Percentiles rank a stretch among this genome's conserved stretches.
phyloP scores from a whole-genome alignment of 2,329 filamentous ascomycete genomes.

The Colletotrichum caudatum region DNA sequence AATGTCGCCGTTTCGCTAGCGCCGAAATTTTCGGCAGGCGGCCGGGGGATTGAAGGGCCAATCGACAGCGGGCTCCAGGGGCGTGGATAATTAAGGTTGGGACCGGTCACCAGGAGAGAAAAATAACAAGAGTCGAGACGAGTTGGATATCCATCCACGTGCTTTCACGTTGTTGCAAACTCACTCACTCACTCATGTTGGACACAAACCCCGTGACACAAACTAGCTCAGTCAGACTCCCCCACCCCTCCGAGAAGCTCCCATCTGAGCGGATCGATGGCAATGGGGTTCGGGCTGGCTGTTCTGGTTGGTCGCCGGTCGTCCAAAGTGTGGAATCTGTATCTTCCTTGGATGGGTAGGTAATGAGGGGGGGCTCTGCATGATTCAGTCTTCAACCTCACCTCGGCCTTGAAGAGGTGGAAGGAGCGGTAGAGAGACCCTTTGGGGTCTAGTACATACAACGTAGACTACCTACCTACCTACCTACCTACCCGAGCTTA shows the following conservation, averaged over 20 bases:
- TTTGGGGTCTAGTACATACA: neutral
- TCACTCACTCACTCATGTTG: no score
- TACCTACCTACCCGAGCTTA: neutral
- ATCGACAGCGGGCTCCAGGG: neutral
- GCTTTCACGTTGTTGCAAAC: neutral
- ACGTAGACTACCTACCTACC: no score
- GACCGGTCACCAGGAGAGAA: no score
- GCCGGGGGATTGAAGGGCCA: neutral
- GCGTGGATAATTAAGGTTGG: neutral
- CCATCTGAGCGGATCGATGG: constrained; percentile 1
- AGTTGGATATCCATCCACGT: neutral
- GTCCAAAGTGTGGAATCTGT: constrained; percentile 1
- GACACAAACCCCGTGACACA: constrained; percentile 20
- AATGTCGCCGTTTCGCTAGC: constrained; percentile 17
- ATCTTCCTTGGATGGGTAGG: neutral
- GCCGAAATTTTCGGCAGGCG: constrained; percentile 4
- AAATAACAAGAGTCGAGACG: neutral
- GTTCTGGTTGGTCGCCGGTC: constrained; percentile 33
- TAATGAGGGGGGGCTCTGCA: neutral
- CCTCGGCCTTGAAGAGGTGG: neutral
- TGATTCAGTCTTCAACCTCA: constrained; percentile 6
- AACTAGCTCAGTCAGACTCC: neutral
- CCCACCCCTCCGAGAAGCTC: neutral
- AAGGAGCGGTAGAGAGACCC: neutral
- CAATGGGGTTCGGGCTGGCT: neutral